Evolutionary conservation across 768 basidiomycete species (phyloP).

Genomic region (Boletus sensibilis): DNA sequence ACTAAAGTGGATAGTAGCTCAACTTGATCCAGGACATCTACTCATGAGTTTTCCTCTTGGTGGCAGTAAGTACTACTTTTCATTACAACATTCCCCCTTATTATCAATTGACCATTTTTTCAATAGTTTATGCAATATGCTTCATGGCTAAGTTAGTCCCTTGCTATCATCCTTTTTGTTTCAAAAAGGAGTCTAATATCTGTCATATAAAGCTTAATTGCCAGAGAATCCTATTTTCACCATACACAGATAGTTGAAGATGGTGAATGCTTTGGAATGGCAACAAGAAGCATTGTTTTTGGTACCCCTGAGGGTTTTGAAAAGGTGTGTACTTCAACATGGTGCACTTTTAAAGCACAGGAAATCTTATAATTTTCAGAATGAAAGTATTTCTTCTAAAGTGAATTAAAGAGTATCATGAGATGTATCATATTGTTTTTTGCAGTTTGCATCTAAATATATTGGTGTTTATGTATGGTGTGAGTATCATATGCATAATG

Average conservation of each 20-base stretch:
- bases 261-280: background rate
- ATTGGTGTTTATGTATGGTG: background rate
- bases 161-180: background rate
- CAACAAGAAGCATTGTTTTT: conserved; percentile 7
- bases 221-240: conserved; percentile 29
- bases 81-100: background rate
- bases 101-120: background rate
- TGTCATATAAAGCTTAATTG: conserved; percentile 18
- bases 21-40: conserved; percentile 20
- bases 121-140: conserved; percentile 28
- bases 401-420: background rate
- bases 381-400: background rate
- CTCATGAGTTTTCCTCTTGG: conserved; percentile 27
- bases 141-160: conserved; percentile 29
- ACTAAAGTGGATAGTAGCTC: conserved; percentile 19
- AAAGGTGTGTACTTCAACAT: conserved; percentile 1
- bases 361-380: background rate
- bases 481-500: background rate
- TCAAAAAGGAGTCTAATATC: background rate
- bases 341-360: background rate
- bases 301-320: background rate
- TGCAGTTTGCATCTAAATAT: background rate
- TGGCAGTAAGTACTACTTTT: conserved; percentile 16
- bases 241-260: background rate
- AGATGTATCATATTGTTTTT: background rate